Conservation (phyloP, 202 grass and related monocot genomes). For the Panicum virgatum region DNA sequence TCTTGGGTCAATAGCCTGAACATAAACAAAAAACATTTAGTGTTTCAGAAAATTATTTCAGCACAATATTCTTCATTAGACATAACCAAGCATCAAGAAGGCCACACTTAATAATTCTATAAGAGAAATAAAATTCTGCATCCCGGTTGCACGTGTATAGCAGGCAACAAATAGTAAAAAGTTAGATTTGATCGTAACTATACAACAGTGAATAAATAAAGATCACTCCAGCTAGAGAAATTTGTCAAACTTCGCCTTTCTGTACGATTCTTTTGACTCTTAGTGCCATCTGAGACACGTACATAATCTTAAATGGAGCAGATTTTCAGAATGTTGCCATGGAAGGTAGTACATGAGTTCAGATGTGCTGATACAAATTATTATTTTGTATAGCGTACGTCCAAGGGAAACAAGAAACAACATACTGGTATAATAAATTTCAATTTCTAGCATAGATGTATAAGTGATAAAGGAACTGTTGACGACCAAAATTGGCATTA, state of each 20-base stretch:
- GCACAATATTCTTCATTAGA: conserved; percentile 1
- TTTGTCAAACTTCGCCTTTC: not conserved
- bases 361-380: not conserved
- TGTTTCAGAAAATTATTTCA: conserved; percentile 6
- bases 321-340: not conserved
- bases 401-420: not conserved
- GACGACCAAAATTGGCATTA: too few relatives aligned
- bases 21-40: conserved; percentile 17
- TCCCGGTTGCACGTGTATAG: not conserved
- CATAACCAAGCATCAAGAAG: conserved; percentile 6
- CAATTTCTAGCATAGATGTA: not conserved
- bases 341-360: not conserved
- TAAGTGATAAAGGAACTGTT: not conserved
- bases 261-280: not conserved
- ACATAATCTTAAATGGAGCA: not conserved
- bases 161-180: conserved; percentile 6
- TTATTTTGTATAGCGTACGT: not conserved
- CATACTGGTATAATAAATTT: not conserved
- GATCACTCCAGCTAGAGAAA: not conserved
- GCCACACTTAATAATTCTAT: not conserved
- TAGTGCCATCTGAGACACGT: not conserved
- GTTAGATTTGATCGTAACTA: not conserved
- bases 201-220: not conserved
- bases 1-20: conserved; percentile 96
- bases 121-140: not conserved